Conservation (phyloP, 768 basidiomycete genomes). For the Phlebiopsis flavidoalba region DNA sequence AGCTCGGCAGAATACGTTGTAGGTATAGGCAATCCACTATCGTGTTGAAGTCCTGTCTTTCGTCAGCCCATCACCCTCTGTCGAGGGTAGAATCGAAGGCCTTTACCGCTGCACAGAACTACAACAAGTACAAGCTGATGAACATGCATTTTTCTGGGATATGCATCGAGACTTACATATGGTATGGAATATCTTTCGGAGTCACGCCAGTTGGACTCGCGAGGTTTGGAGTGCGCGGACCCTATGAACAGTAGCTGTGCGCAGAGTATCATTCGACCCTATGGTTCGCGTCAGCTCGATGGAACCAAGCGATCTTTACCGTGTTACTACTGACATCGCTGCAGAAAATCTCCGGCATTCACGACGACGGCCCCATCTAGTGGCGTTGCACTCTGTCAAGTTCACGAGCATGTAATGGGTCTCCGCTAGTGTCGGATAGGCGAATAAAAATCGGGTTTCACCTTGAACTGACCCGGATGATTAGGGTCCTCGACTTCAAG, state of each 20-base stretch:
- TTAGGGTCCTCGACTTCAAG: constrained; percentile 56
- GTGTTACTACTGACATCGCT: constrained; percentile 34
- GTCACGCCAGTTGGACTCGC: constrained; percentile 30
- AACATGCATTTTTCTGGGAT: background rate
- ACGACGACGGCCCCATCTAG: constrained; percentile 43
- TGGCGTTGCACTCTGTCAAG: constrained; percentile 31
- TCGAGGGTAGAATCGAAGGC: background rate
- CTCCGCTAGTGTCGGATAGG: background rate
- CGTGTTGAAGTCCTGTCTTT: constrained; percentile 13
- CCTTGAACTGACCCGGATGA: constrained; percentile 36
- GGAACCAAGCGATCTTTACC: background rate
- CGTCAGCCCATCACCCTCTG: background rate
- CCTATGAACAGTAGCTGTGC: constrained; percentile 50
- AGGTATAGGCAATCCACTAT: constrained; percentile 44
- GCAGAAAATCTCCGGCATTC: constrained; percentile 47
- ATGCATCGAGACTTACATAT: constrained; percentile 34
- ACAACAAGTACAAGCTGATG: background rate
- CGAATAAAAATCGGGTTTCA: constrained; percentile 4
- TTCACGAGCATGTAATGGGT: background rate
- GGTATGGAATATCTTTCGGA: constrained; percentile 57
- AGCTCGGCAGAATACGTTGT: constrained; percentile 40
- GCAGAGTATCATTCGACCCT: constrained; percentile 36
- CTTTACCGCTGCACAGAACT: constrained; percentile 29
- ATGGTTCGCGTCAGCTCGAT: background rate
- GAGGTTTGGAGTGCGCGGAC: constrained; percentile 34